Percentiles rank a stretch among this genome's conserved stretches.
phyloP scores from a whole-genome alignment of 129 eudicot species.

The Lonicera japonica region DNA sequence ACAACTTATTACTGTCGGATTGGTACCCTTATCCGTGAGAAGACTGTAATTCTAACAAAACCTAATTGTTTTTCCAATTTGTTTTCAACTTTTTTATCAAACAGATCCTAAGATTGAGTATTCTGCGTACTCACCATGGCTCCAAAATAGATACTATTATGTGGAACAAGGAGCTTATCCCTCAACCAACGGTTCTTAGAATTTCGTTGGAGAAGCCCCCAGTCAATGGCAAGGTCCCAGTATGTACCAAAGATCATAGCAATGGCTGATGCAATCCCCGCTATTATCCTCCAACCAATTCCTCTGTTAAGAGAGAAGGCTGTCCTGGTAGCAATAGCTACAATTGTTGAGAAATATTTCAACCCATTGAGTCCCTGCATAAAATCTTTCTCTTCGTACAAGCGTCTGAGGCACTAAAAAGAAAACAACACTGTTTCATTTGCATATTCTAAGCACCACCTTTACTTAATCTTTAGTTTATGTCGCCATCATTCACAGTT shows the following conservation, averaged over 20 bases:
- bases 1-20: too few species aligned
- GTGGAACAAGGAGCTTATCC: not conserved
- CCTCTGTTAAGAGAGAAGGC: not conserved
- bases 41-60: too few species aligned
- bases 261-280: not conserved
- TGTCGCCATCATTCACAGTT: too few species aligned
- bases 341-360: not conserved
- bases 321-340: not conserved
- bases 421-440: too few species aligned
- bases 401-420: not conserved
- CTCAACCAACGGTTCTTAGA: not conserved
- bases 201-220: not conserved
- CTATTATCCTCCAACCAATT: not conserved
- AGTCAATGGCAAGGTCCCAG: slow-evolving; percentile 4
- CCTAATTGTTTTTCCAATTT: too few species aligned
- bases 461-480: too few species aligned
- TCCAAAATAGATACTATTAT: not conserved
- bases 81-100: too few species aligned
- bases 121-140: not conserved
- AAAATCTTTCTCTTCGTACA: not conserved
- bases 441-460: too few species aligned
- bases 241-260: not conserved
- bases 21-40: too few species aligned
- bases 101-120: too few species aligned
- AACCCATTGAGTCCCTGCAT: not conserved